Evolutionary conservation across 73 alveolate genomes (phyloP), one percentile per base, ranked within the genome.

Genomic region (Paraurostyla sp.): DNA sequence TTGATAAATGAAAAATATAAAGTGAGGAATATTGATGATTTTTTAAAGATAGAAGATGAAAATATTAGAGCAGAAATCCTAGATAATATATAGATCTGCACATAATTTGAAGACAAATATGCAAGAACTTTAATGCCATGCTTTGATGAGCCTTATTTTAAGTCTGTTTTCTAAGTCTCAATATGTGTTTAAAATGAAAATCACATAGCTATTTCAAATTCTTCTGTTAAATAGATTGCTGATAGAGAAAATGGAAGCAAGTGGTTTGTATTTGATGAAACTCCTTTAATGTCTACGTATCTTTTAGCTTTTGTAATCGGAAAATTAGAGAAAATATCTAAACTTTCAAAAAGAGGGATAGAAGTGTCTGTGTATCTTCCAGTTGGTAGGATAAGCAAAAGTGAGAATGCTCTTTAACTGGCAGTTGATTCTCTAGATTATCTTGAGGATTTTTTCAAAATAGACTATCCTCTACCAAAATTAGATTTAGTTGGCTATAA

Each of bases 91-190:
- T 60, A 80, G 22, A 23, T 89, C 16, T 52, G 92, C 59, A 89
- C 92, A 7, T 48, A 78, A 7, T 35, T 81, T 6, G 94, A 89
- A 52, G 91, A 88, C 20, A 83, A 36, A 23, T 41, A 15, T 27
- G 82, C 88, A 20, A 35, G 94, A 60, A 2, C n/a, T 23, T 16
- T 89, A 2, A 62, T 97, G 86, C 99, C 99, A 11, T 92, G 97
- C 75, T 97, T 97, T 90, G 99, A 97, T 92, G 98, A 97, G 73
- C 99, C 99, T 25, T 59, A 89, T 41, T 92, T 95, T 76, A 97
- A 97, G 85, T 91, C 98, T 0, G 89, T 81, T 51, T 95, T 96
- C 76, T 83, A 93, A 65, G 89, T 97, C 46, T 51, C 85, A 6
- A 65, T 97, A 43, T 87, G 63, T 54, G 95, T 83, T 29, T 35